phyloP scores from a whole-genome alignment of 2,329 filamentous ascomycete genomes.

The Penicillium sp. region DNA sequence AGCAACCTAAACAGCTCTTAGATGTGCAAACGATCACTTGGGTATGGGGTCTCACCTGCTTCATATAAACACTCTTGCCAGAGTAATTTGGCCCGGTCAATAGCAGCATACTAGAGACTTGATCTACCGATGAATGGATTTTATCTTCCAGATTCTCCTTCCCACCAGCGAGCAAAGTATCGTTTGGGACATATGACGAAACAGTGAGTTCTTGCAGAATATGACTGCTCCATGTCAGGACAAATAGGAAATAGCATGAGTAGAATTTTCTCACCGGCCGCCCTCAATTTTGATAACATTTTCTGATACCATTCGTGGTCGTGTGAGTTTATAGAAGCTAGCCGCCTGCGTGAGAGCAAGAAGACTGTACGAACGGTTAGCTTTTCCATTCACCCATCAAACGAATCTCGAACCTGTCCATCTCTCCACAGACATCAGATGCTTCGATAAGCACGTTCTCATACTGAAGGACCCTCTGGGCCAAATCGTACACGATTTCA shows the following conservation, averaged over 20 bases:
- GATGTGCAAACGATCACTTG: background rate
- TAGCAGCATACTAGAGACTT: conserved; percentile 64
- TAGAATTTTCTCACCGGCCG: conserved; percentile 57
- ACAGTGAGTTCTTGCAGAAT: conserved; percentile 81
- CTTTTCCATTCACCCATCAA: too few species aligned
- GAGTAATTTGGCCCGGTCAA: conserved; percentile 95
- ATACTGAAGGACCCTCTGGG: conserved; percentile 64
- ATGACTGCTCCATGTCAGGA: conserved; percentile 50
- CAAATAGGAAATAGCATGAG: background rate
- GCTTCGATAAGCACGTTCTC: conserved; percentile 61
- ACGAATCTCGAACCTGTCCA: conserved; percentile 58
- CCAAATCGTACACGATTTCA: conserved; percentile 75
- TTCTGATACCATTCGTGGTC: conserved; percentile 63
- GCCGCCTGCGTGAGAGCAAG: conserved; percentile 76
- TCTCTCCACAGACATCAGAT: conserved; percentile 79
- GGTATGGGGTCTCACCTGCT: conserved; percentile 53
- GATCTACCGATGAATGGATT: conserved; percentile 4
- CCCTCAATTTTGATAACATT: conserved; percentile 69
- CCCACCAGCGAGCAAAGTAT: conserved; percentile 66
- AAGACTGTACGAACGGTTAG: conserved; percentile 49
- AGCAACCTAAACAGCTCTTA: conserved; percentile 53
- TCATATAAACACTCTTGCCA: conserved; percentile 93
- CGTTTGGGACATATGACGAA: conserved; percentile 75
- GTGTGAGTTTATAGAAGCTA: conserved; percentile 64
- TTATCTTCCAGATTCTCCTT: background rate